phyloP scores from a whole-genome alignment of 352 stramenopile species.

The Phytopythium aichiense region DNA sequence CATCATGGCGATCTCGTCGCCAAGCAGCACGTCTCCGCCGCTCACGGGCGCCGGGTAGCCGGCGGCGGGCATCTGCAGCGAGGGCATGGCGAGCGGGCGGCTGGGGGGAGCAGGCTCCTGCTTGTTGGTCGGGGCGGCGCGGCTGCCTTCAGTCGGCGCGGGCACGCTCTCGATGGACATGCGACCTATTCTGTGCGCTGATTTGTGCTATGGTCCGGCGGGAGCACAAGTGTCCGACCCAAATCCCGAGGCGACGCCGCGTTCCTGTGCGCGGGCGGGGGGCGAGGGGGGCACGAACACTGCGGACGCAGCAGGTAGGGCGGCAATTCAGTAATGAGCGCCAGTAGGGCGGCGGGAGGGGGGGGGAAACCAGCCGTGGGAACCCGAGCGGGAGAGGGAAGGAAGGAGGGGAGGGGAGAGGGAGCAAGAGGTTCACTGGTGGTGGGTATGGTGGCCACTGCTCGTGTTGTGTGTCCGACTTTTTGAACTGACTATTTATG shows the following conservation, averaged over 20 bases:
- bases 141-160: conserved; percentile 12
- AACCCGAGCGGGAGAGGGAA: conserved; percentile 1
- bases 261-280: conserved; percentile 6
- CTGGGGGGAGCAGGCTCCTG: conserved; percentile 2
- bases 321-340: conserved; percentile 9
- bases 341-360: not conserved
- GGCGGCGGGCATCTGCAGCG: conserved; percentile 22
- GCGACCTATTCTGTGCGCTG: not conserved
- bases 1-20: conserved; percentile 68
- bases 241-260: not conserved
- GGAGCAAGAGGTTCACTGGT: not conserved
- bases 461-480: conserved; percentile 7
- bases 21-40: conserved; percentile 47
- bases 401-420: not conserved
- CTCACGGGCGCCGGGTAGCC: conserved; percentile 2
- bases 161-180: conserved; percentile 50
- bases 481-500: conserved; percentile 5
- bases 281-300: not conserved
- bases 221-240: not conserved
- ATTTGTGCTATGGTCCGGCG: not conserved
- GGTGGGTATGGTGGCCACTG: not conserved
- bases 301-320: not conserved
- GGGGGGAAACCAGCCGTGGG: not conserved
- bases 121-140: not conserved
- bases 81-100: conserved; percentile 14